These are phyloP conservation scores for Russula sp. DNA, from an alignment of 768 basidiomycete genomes.

Conservation along the genomic window DNA sequence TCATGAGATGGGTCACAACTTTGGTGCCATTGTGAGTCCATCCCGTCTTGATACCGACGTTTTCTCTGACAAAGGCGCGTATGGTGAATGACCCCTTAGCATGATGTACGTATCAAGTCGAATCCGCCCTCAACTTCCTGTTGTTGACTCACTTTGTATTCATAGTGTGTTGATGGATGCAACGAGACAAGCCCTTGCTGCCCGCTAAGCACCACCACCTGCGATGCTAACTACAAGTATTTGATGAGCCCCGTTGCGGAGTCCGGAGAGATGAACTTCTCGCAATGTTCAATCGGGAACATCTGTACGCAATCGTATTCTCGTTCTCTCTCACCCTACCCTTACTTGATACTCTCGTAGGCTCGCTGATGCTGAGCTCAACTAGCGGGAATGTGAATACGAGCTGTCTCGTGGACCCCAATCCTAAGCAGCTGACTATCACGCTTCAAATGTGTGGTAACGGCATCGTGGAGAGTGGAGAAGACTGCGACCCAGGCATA, in stretches of 20 bases:
- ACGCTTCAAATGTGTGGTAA: slow-evolving; percentile 77
- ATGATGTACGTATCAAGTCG: slow-evolving; percentile 46
- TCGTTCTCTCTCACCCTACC: slow-evolving; percentile 12
- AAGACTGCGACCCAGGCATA: slow-evolving; percentile 82
- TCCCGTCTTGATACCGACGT: slow-evolving; percentile 17
- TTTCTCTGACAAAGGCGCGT: slow-evolving; percentile 24
- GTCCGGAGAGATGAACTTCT: slow-evolving; percentile 64
- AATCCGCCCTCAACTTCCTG: slow-evolving; percentile 5
- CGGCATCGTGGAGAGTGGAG: slow-evolving; percentile 77
- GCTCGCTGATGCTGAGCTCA: slow-evolving; percentile 59
- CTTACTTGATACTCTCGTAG: slow-evolving; percentile 36
- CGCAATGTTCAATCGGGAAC: slow-evolving; percentile 78
- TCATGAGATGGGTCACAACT: slow-evolving; percentile 85
- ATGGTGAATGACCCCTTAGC: slow-evolving; percentile 39
- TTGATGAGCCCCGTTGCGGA: slow-evolving; percentile 84
- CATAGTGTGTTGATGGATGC: slow-evolving; percentile 65
- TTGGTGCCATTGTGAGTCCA: slow-evolving; percentile 76
- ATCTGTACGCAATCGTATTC: slow-evolving; percentile 54
- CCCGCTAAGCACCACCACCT: slow-evolving; percentile 56
- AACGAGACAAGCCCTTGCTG: slow-evolving; percentile 55
- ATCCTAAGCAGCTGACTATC: slow-evolving; percentile 51
- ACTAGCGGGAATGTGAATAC: slow-evolving; percentile 49
- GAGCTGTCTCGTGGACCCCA: slow-evolving; percentile 54
- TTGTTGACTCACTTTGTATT: slow-evolving; percentile 17
- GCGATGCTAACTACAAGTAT: slow-evolving; percentile 63